These are phyloP conservation scores for Dendrobium officinale DNA, from an alignment of 106 monocot species.

Conservation along the genomic window DNA sequence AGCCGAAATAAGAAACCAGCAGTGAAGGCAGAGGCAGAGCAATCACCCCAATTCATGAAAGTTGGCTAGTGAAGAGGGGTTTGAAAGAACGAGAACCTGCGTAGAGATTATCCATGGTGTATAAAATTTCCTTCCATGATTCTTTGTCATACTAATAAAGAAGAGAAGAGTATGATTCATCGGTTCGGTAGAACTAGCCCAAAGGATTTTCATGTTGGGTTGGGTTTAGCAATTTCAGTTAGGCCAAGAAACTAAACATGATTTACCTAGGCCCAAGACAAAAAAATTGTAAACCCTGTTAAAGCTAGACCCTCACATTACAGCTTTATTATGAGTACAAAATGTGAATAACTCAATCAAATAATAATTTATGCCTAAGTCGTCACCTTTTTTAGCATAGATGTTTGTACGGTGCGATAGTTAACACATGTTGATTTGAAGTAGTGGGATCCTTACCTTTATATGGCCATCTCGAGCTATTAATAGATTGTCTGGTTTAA, in stretches of 20 bases:
- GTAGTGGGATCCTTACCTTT: conserved; percentile 41
- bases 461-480: conserved; percentile 92
- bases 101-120: neutral
- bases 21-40: too few relatives aligned
- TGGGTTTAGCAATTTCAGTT: neutral
- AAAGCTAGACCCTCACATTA: neutral
- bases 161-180: neutral
- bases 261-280: neutral
- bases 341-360: neutral
- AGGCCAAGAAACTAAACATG: neutral
- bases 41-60: too few relatives aligned
- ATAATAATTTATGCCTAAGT: neutral
- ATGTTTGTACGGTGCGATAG: neutral
- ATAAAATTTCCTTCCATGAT: too few relatives aligned
- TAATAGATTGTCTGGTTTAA: conserved; percentile 95
- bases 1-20: too few relatives aligned
- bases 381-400: neutral
- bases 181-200: neutral
- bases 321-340: neutral
- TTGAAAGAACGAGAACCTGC: neutral
- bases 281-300: neutral
- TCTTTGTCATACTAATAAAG: neutral
- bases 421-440: neutral
- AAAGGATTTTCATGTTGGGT: neutral
- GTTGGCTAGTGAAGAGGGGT: neutral